Base-by-base conservation (phyloP, 2,329 filamentous ascomycete genomes). In the Alternaria rosae region DNA sequence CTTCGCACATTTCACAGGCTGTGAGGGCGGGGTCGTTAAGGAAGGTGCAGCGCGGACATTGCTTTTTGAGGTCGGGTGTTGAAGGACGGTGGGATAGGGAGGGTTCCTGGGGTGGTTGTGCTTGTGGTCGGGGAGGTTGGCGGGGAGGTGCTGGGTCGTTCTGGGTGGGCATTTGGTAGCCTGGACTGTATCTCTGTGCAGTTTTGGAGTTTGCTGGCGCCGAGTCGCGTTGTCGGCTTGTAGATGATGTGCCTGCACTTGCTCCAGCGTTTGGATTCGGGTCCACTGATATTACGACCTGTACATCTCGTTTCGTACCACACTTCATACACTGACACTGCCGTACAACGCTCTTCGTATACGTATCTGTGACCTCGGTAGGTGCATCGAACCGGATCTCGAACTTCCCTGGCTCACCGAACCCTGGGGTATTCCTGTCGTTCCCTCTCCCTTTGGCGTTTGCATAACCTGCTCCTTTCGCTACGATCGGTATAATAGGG, bases 271-370 rank as follows among this genome's bases (percentile, higher is more conserved):
- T 63, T 3, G 70, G 70, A 54, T 58, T 70, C 1, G 76, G 77
- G 65, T 79, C 77, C 15, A 79, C 61, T 8, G 74, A 77, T 17
- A 79, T 69, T 1, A 73, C 63, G 13, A 79, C 73, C 32, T 71
- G 70, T 2, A 79, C 76, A 65, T 78, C 76, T 54, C 77, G 68
- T 32, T 71, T 72, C 11, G 69, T 73, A 3, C 76, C 77, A 55
- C 77, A 79, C 59, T 78, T 78, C 62, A 76, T 63, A 44, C 77
- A 79, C 60, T 76, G 69, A 47, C 74, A 78, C 61, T 76, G 72
- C 20, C 75, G 59, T 2, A 73, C 69, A 11, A 78, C 73, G 21
- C 56, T 76, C 65, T 68, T 75, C 41, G 72, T 74, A 30, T 73
- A 70, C 11, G 77, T 79, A 47, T 77, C 74, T 3, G 63, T 59